Base-by-base conservation (phyloP, 345 rosid genomes). In the Gossypium thurberi region DNA sequence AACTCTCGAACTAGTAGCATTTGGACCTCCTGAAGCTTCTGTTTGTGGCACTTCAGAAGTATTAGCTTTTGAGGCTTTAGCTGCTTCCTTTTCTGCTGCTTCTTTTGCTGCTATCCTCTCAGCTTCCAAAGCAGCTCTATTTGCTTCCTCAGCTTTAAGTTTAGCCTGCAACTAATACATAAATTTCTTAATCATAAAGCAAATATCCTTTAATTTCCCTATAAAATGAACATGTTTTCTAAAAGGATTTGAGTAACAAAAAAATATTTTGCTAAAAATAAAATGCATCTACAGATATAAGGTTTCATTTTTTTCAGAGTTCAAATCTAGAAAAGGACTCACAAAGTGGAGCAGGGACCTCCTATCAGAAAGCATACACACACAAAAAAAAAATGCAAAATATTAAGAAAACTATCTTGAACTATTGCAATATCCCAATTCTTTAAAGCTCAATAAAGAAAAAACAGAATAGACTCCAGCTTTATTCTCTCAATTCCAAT, bases 71-170 rank as follows among this genome's bases (percentile, higher is more conserved):
- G 79, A 59, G 44, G 74, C 72, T 75, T 84, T 85, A 70, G 86
- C 81, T 72, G 78, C 85, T 78, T 89, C 87, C 78, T 70, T 90
- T 61, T 86, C 88, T 25, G 86, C 92, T 55, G 80, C 77, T 84
- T 84, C 91, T 82, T 87, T 77, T 72, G 87, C 88, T 60, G 87
- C 89, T 80, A 79, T 87, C 77, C 82, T 85, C 80, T 91, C 90
- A 74, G 81, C 87, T 89, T 89, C 96, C 78, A 83, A 73, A 72
- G 89, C 87, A 77, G 74, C 79, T 71, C 78, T 80, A 81, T 83
- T 90, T 71, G 86, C 92, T 84, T 92, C 95, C 79, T 94, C 98
- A 73, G 81, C 87, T 89, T 84, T 90, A 63, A 75, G 75, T 82
- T 85, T 91, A 75, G 89, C 91, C 82, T 75, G 85, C 83, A 80